Percentiles rank a stretch among this genome's conserved stretches.
These are phyloP conservation scores for Astrothelium macrocarpum DNA, from an alignment of 495 filamentous ascomycete genomes.

Conservation along the genomic window DNA sequence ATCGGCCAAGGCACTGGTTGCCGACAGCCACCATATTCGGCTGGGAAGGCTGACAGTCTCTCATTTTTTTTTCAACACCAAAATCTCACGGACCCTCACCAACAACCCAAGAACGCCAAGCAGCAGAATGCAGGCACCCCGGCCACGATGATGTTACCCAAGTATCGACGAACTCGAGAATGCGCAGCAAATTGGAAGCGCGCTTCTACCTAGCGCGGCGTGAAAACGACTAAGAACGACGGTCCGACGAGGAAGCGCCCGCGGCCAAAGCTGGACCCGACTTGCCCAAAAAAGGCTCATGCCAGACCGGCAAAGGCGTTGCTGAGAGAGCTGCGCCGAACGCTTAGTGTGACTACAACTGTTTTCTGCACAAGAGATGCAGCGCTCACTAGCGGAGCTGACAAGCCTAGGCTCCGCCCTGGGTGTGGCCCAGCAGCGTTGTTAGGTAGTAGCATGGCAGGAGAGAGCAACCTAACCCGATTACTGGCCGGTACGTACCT, in stretches of 20 bases:
- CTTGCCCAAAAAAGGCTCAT: slow-evolving; percentile 1
- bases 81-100: slow-evolving; percentile 1
- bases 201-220: neutral
- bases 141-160: slow-evolving; percentile 1
- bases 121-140: neutral
- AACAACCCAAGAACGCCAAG: neutral
- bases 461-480: neutral
- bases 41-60: neutral
- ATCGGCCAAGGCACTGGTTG: neutral
- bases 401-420: neutral
- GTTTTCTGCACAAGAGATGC: neutral
- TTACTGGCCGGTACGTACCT: neutral
- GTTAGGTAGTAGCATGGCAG: neutral
- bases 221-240: neutral
- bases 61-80: slow-evolving; percentile 4
- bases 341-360: neutral
- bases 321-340: slow-evolving; percentile 4
- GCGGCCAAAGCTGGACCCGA: neutral
- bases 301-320: neutral
- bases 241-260: neutral
- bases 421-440: slow-evolving; percentile 1
- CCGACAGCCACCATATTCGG: neutral
- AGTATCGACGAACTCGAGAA: neutral
- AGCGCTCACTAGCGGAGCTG: neutral
- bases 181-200: neutral